These are phyloP conservation scores for Scheffersomyces segobiensis DNA, from an alignment of 1,139 yeast genomes.

Conservation along the genomic window DNA sequence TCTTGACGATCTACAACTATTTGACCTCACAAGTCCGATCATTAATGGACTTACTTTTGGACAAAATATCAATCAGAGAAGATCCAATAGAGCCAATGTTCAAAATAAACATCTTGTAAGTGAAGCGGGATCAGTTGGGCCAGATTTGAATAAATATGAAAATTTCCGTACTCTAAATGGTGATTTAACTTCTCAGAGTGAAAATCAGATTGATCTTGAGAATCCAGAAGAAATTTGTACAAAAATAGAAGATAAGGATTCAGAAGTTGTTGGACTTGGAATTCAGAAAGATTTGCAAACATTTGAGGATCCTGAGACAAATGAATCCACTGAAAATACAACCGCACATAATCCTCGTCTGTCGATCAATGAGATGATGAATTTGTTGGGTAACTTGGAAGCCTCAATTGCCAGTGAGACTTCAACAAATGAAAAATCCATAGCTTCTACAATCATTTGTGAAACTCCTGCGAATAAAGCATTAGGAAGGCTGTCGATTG, in stretches of 20 bases:
- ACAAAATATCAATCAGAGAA: conserved; percentile 13
- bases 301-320: neutral
- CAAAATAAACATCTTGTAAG: neutral
- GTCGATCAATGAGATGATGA: conserved; percentile 20
- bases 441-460: neutral
- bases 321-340: neutral
- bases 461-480: neutral
- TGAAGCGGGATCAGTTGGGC: neutral
- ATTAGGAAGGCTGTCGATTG: conserved; percentile 11
- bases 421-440: neutral
- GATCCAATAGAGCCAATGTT: neutral
- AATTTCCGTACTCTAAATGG: neutral
- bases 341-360: conserved; percentile 9
- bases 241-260: conserved; percentile 14
- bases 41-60: conserved; percentile 42
- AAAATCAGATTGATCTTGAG: neutral
- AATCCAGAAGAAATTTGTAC: conserved; percentile 11
- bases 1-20: conserved; percentile 21
- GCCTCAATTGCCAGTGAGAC: neutral
- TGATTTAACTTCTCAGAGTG: neutral
- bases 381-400: conserved; percentile 17
- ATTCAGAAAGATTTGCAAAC: neutral
- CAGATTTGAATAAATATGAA: neutral
- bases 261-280: neutral
- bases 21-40: conserved; percentile 35